Evolutionary conservation across 345 rosid species (phyloP).

Genomic region (Viola odorata): DNA sequence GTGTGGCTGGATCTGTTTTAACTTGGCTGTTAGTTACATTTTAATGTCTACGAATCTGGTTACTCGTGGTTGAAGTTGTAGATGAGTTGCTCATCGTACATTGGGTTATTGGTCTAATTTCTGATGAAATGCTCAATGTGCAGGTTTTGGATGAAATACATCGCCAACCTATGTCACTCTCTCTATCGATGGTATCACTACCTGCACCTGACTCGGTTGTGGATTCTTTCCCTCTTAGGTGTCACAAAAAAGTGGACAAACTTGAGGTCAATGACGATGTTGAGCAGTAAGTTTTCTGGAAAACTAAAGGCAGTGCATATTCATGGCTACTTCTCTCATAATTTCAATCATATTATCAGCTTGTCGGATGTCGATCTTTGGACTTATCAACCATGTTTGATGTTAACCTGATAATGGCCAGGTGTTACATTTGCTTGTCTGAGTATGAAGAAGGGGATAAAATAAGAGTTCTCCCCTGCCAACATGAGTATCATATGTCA

Average conservation of each 20-base stretch:
- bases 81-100: too few species aligned
- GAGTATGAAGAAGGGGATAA: slow-evolving; percentile 67
- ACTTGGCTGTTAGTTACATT: too few species aligned
- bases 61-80: too few species aligned
- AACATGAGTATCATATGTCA: slow-evolving; percentile 70
- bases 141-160: slow-evolving; percentile 80
- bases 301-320: not conserved
- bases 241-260: slow-evolving; percentile 37
- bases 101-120: not conserved
- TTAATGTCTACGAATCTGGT: too few species aligned
- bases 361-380: not conserved
- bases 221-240: slow-evolving; percentile 58
- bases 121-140: slow-evolving; percentile 6
- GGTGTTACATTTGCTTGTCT: slow-evolving; percentile 69
- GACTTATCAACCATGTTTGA: not conserved
- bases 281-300: slow-evolving; percentile 47
- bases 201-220: slow-evolving; percentile 70
- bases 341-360: too few species aligned
- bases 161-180: slow-evolving; percentile 49
- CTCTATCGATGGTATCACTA: slow-evolving; percentile 43
- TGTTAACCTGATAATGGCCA: slow-evolving; percentile 13
- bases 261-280: slow-evolving; percentile 25
- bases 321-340: too few species aligned
- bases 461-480: slow-evolving; percentile 74
- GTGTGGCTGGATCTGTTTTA: too few species aligned